Evolutionary conservation across 768 basidiomycete species (phyloP).

Genomic region (Pisolithus tinctorius): DNA sequence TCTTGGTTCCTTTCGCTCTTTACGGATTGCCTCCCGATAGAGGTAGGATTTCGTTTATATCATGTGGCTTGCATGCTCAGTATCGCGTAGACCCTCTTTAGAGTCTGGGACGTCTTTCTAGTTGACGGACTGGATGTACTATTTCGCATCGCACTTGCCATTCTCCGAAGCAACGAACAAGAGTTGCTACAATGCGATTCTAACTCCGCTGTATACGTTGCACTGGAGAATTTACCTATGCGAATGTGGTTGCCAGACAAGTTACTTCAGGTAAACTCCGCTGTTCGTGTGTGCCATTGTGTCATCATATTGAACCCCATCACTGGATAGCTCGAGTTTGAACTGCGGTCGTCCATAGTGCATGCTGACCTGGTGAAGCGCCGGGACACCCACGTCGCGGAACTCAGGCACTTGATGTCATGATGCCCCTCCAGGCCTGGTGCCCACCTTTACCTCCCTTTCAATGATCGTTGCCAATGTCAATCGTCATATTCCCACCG

Average conservation of each 20-base stretch:
- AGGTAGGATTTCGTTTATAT: constrained; percentile 42
- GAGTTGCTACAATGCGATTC: constrained; percentile 82
- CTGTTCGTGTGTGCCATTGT: background rate
- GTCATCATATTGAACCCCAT: background rate
- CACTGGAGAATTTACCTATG: constrained; percentile 83
- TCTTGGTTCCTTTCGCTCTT: constrained; percentile 98
- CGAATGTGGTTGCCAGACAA: constrained; percentile 92
- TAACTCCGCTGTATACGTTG: constrained; percentile 83
- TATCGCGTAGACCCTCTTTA: constrained; percentile 69
- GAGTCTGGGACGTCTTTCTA: constrained; percentile 95
- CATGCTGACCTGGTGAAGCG: constrained; percentile 53
- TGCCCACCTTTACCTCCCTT: no score
- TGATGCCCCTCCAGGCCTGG: background rate
- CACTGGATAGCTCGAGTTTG: constrained; percentile 42
- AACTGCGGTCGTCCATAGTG: constrained; percentile 45
- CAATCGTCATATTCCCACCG: no score
- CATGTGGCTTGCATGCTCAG: background rate
- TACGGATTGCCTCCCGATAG: constrained; percentile 92
- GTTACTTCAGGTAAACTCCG: constrained; percentile 66
- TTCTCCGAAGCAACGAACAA: constrained; percentile 75
- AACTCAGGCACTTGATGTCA: constrained; percentile 36
- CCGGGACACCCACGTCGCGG: constrained; percentile 44
- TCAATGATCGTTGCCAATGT: no score
- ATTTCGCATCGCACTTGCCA: constrained; percentile 84
- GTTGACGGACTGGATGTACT: constrained; percentile 89